Evolutionary conservation across 192 early-diverging fungal species (phyloP).

Genomic region (Umbelopsis isabellina): DNA sequence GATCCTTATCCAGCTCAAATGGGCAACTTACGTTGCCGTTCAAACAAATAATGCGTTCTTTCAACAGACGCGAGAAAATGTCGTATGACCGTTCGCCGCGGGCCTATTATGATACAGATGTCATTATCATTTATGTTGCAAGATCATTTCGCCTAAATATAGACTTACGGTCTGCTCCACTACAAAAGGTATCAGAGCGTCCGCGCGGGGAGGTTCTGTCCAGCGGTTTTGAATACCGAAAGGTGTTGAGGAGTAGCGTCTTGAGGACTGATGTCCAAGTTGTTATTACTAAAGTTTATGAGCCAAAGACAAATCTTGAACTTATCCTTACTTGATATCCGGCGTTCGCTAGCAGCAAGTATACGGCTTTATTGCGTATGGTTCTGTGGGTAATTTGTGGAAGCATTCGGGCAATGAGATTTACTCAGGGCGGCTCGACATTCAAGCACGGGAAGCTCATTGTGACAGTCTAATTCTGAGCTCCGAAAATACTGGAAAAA

Average conservation of each 20-base stretch:
- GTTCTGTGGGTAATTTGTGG: too few species aligned
- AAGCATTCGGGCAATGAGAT: too few species aligned
- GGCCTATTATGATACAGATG: slow-evolving; percentile 40
- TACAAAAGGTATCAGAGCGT: slow-evolving; percentile 63
- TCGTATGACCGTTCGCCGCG: slow-evolving; percentile 95
- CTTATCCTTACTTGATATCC: too few species aligned
- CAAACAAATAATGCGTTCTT: slow-evolving; percentile 96
- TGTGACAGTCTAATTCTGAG: too few species aligned
- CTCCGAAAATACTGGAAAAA: neutral
- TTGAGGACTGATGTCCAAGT: neutral
- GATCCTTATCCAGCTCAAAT: neutral
- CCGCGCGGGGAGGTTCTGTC: slow-evolving; percentile 36
- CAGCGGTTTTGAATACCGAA: slow-evolving; percentile 25
- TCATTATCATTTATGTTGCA: neutral
- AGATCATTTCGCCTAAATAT: neutral
- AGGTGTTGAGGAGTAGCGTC: neutral
- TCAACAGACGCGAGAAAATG: slow-evolving; percentile 95
- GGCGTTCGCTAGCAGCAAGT: too few species aligned
- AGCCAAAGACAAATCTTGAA: too few species aligned
- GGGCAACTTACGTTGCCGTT: slow-evolving; percentile 74
- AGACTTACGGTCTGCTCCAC: slow-evolving; percentile 64
- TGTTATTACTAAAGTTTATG: too few species aligned
- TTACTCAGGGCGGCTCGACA: too few species aligned
- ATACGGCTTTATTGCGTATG: too few species aligned
- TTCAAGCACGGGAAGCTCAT: too few species aligned